phyloP scores from a whole-genome alignment of 169 alveolate genomes.

The Cardiosporidium cionae region DNA sequence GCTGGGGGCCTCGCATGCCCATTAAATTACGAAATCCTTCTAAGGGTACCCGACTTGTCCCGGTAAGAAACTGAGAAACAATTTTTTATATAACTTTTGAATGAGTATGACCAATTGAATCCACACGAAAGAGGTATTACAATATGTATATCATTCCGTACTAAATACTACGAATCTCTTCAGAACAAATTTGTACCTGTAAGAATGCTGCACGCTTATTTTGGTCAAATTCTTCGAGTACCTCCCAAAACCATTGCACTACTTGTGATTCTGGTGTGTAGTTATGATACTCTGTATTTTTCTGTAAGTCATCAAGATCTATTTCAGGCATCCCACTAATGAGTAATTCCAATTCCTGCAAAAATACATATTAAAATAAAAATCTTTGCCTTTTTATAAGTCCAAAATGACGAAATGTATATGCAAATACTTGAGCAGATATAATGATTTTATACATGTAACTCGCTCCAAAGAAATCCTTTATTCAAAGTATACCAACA shows the following conservation, averaged over 20 bases:
- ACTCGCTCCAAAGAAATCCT: too few relatives aligned
- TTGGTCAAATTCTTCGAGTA: constrained; percentile 26
- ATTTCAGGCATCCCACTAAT: constrained; percentile 97
- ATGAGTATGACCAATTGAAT: too few relatives aligned
- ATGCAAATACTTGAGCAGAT: too few relatives aligned
- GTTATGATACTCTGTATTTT: constrained; percentile 88
- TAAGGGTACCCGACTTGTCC: constrained; percentile 93
- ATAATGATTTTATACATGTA: too few relatives aligned
- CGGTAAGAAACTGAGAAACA: constrained; percentile 84
- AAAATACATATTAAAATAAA: neutral
- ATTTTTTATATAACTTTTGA: too few relatives aligned
- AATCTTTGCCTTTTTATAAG: too few relatives aligned
- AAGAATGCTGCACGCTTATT: constrained; percentile 27
- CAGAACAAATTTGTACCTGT: too few relatives aligned
- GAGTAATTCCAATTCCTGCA: constrained; percentile 37
- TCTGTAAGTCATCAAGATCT: constrained; percentile 88
- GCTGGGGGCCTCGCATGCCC: constrained; percentile 99
- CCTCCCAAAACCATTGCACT: constrained; percentile 64
- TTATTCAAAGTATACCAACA: too few relatives aligned
- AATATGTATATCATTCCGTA: too few relatives aligned
- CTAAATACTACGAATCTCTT: too few relatives aligned
- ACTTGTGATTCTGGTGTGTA: constrained; percentile 76
- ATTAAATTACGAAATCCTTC: constrained; percentile 95
- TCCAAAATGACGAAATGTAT: too few relatives aligned
- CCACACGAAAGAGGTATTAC: too few relatives aligned